Percentiles rank a stretch among this genome's conserved stretches.
Conservation (phyloP, 371 early-diverging fungal species). For the Mucor velutinosus region DNA sequence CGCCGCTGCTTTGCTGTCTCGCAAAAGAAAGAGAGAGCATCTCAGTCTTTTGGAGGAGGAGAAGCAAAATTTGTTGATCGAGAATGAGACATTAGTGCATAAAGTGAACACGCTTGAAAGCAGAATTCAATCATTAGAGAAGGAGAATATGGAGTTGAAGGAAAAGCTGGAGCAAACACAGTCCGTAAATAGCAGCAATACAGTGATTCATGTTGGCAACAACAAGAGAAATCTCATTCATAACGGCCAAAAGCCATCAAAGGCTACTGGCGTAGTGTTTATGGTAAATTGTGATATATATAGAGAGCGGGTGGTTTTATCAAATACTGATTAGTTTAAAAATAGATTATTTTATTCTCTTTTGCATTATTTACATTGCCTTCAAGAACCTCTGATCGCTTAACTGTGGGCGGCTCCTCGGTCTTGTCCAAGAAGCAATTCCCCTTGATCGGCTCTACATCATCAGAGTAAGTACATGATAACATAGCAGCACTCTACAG, state of each 20-base stretch:
- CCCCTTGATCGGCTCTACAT: constrained; percentile 26
- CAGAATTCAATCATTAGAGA: constrained; percentile 35
- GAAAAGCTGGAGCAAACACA: background rate
- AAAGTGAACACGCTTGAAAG: constrained; percentile 66
- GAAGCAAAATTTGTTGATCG: constrained; percentile 58
- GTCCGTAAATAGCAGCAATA: background rate
- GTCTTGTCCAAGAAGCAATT: constrained; percentile 17
- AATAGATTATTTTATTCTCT: constrained; percentile 65
- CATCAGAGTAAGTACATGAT: background rate
- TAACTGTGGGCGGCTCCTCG: constrained; percentile 56
- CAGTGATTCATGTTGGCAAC: constrained; percentile 9
- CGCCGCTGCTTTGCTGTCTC: constrained; percentile 86
- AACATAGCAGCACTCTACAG: background rate
- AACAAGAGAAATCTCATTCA: constrained; percentile 10
- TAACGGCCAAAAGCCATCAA: constrained; percentile 6
- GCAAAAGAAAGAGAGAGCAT: constrained; percentile 90
- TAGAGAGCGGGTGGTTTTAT: background rate
- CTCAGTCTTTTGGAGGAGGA: constrained; percentile 74
- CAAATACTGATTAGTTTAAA: background rate
- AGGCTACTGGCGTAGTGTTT: constrained; percentile 66
- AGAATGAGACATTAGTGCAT: constrained; percentile 62
- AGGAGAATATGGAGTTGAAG: constrained; percentile 33
- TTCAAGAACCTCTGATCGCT: constrained; percentile 40
- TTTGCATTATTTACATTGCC: constrained; percentile 65
- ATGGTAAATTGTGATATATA: constrained; percentile 54